These are phyloP conservation scores for Eutypa lata DNA, from an alignment of 2,329 filamentous ascomycete genomes.

Conservation along the genomic window DNA sequence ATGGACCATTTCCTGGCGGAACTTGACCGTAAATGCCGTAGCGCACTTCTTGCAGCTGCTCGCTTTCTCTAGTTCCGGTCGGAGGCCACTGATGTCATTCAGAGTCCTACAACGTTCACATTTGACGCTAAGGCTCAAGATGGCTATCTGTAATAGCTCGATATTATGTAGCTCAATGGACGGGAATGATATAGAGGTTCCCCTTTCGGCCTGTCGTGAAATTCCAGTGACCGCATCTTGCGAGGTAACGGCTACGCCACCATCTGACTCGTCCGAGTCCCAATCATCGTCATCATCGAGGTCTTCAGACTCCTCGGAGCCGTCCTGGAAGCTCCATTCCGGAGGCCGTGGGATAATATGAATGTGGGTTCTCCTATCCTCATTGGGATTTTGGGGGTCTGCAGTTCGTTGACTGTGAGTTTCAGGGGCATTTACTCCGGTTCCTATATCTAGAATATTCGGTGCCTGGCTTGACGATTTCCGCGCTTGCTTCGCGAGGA, in stretches of 20 bases:
- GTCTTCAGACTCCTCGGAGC: constrained; percentile 37
- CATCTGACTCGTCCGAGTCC: constrained; percentile 45
- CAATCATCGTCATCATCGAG: constrained; percentile 33
- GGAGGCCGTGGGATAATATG: constrained; percentile 72
- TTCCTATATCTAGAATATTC: constrained; percentile 10
- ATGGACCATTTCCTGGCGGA: constrained; percentile 69
- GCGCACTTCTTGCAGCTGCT: constrained; percentile 59
- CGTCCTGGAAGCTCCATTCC: constrained; percentile 63
- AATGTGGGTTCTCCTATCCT: constrained; percentile 60
- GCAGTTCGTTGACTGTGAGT: constrained; percentile 7
- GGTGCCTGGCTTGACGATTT: constrained; percentile 7
- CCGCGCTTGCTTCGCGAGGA: constrained; percentile 56
- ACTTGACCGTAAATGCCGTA: constrained; percentile 48
- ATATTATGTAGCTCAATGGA: constrained; percentile 73
- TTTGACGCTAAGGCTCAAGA: constrained; percentile 68
- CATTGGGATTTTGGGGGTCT: constrained; percentile 18
- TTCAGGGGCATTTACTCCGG: constrained; percentile 12
- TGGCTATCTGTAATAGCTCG: constrained; percentile 68
- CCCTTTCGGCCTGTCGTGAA: constrained; percentile 53
- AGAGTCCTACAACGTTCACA: constrained; percentile 75
- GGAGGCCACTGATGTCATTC: constrained; percentile 66
- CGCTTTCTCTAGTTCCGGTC: constrained; percentile 49
- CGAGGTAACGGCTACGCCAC: constrained; percentile 36
- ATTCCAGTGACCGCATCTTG: constrained; percentile 20
- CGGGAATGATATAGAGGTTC: constrained; percentile 77